Percentiles rank a stretch among this genome's conserved stretches.
Evolutionary conservation across 169 alveolate genomes (phyloP).

Genomic region (Babesia divergens): DNA sequence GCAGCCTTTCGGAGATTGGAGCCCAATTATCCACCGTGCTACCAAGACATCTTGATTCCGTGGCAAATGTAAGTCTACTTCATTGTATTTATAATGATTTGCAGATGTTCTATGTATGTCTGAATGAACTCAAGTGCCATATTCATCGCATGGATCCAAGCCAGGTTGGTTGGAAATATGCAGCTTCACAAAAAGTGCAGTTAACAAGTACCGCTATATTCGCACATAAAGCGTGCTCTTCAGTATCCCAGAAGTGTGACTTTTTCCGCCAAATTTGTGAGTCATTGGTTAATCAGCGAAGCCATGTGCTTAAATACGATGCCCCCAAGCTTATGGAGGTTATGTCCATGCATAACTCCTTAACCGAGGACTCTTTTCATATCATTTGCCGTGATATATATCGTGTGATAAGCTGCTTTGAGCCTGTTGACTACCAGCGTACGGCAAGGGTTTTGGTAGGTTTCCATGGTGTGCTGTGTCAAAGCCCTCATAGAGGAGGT

Average conservation of each 20-base stretch:
- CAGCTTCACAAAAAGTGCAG: slow-evolving; percentile 8
- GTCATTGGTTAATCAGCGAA: slow-evolving; percentile 21
- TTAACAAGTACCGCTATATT: slow-evolving; percentile 57
- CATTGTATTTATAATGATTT: neutral
- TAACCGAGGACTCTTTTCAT: slow-evolving; percentile 60
- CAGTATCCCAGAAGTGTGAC: slow-evolving; percentile 12
- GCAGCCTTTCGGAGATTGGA: slow-evolving; percentile 37
- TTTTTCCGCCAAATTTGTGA: slow-evolving; percentile 30
- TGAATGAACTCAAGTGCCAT: slow-evolving; percentile 38
- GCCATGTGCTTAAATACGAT: slow-evolving; percentile 46
- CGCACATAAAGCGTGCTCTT: slow-evolving; percentile 36
- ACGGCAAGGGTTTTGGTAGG: slow-evolving; percentile 72
- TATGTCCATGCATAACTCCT: slow-evolving; percentile 42
- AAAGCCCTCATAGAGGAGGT: neutral
- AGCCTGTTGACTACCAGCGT: slow-evolving; percentile 76
- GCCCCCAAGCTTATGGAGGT: slow-evolving; percentile 65
- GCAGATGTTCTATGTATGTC: slow-evolving; percentile 17
- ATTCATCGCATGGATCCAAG: slow-evolving; percentile 36
- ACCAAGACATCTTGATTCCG: slow-evolving; percentile 15
- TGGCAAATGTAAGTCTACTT: neutral
- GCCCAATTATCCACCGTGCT: slow-evolving; percentile 14
- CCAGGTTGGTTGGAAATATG: slow-evolving; percentile 7
- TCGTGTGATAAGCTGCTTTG: slow-evolving; percentile 67
- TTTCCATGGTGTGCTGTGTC: neutral
- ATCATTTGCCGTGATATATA: slow-evolving; percentile 67